Conservation (phyloP, 257 asterid genomes). For the Solanum pinnatisectum region DNA sequence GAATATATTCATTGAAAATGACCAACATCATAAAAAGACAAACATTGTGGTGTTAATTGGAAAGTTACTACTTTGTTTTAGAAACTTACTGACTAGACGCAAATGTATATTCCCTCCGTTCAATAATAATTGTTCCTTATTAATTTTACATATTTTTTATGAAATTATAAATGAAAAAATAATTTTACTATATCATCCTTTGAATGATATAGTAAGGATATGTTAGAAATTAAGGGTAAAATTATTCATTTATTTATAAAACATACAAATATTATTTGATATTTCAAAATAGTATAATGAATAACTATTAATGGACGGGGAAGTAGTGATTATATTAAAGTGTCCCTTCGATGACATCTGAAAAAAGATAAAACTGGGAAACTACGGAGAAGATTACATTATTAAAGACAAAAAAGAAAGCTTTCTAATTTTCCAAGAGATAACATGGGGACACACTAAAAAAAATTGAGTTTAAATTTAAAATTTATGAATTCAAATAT, state of each 20-base stretch:
- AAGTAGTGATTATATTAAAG: neutral
- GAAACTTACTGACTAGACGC: too few species aligned
- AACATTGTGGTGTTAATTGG: neutral
- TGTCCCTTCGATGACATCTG: neutral
- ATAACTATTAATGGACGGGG: too few species aligned
- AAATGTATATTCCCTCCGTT: too few species aligned
- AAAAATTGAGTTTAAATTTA: neutral
- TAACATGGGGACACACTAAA: neutral
- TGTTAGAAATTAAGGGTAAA: too few species aligned
- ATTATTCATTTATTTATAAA: too few species aligned
- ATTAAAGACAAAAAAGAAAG: neutral
- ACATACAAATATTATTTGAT: too few species aligned
- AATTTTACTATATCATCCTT: too few species aligned
- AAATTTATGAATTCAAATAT: neutral
- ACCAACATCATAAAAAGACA: neutral
- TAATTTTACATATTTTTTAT: too few species aligned
- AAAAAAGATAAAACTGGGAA: neutral
- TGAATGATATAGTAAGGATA: too few species aligned
- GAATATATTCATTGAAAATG: neutral
- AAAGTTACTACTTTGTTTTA: neutral
- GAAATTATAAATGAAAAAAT: too few species aligned
- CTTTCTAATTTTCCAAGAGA: neutral
- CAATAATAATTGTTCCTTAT: too few species aligned
- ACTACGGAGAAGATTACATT: neutral
- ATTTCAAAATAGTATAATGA: rapidly evolving